Conservation (phyloP, 139 green algal genomes). For the Auxenochlorella pyrenoidosa region DNA sequence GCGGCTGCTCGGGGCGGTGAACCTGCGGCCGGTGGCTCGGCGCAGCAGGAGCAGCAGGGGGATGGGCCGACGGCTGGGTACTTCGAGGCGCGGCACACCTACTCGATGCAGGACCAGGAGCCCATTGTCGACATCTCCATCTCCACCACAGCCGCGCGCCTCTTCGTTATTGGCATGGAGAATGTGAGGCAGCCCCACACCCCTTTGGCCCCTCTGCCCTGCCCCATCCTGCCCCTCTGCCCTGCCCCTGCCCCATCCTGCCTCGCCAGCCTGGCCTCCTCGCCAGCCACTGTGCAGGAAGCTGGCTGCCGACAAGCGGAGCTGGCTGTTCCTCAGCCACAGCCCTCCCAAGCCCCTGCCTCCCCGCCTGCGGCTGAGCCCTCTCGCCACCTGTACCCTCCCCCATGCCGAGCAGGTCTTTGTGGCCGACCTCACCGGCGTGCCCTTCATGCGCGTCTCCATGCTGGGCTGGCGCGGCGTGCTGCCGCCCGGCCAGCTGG, state of each 20-base stretch:
- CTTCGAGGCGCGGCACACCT: slow-evolving; percentile 31
- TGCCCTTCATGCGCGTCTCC: slow-evolving; percentile 3
- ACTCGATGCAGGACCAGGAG: slow-evolving; percentile 26
- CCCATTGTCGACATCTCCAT: slow-evolving; percentile 44
- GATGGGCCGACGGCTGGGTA: not conserved
- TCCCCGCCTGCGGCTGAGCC: not conserved
- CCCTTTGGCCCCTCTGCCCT: no score
- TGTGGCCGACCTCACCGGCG: not conserved
- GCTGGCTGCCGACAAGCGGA: no score
- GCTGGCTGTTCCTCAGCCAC: no score
- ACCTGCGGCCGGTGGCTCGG: not conserved
- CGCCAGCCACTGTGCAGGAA: no score
- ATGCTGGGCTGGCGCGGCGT: slow-evolving; percentile 19
- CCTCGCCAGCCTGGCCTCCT: no score
- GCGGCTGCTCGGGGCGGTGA: not conserved
- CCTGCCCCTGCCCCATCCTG: no score
- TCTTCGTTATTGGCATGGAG: slow-evolving; percentile 44
- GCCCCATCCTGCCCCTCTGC: no score
- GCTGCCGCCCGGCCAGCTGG: not conserved
- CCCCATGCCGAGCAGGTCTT: not conserved
- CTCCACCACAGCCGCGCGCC: not conserved
- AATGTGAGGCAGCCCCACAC: not conserved
- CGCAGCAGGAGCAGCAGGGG: not conserved
- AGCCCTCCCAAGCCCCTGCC: not conserved
- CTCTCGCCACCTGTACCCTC: no score